A percentile compares a stretch with the other conserved stretches of the same genome.
Evolutionary conservation across 2,329 filamentous ascomycete species (phyloP).

Genomic region (Alternaria arbusti): DNA sequence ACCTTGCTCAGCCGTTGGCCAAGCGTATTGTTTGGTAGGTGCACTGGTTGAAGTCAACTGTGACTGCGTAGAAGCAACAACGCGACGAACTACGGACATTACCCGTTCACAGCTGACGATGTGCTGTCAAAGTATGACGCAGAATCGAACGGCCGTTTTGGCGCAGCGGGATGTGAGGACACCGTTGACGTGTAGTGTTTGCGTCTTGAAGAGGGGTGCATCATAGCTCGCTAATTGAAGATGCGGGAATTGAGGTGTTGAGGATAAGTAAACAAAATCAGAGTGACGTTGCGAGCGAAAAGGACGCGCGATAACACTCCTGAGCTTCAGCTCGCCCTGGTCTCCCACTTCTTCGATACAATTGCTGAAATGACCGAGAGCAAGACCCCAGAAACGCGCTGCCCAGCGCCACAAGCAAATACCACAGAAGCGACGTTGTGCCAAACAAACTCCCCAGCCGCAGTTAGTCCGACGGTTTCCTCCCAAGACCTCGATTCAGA

Average conservation of each 20-base stretch:
- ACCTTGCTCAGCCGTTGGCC: neutral
- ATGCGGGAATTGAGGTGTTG: neutral
- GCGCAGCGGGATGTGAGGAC: neutral
- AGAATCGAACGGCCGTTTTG: neutral
- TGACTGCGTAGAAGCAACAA: neutral
- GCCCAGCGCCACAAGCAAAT: neutral
- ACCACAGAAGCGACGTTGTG: neutral
- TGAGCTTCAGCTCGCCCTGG: neutral
- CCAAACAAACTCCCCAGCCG: neutral
- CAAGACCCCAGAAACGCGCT: neutral
- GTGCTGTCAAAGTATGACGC: neutral
- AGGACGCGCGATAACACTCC: neutral
- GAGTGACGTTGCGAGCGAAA: neutral
- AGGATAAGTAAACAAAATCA: neutral
- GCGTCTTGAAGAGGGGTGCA: neutral
- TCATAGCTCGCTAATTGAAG: neutral
- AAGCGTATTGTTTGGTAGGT: neutral
- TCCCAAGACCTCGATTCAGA: neutral
- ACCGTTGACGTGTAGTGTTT: neutral
- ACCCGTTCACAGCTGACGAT: neutral
- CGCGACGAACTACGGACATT: neutral
- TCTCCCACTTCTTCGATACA: neutral
- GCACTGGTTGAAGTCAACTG: neutral
- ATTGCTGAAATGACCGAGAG: neutral
- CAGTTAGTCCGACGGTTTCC: neutral